These are phyloP conservation scores for Vigna unguiculata DNA, from an alignment of 306 rosid genomes.

Conservation along the genomic window DNA sequence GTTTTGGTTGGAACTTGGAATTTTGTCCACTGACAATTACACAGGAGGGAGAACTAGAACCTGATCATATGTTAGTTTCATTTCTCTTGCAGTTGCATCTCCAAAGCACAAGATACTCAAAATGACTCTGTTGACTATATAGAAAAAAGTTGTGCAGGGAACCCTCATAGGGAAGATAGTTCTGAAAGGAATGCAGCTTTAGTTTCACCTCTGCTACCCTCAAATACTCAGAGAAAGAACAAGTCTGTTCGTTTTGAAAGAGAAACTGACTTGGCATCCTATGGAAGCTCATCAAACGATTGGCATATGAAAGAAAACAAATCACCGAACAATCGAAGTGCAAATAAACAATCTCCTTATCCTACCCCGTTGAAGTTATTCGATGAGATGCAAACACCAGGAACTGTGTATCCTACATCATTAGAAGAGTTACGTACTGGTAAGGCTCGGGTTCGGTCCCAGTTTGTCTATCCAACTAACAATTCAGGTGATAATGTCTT, in stretches of 20 bases:
- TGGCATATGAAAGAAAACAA: conserved; percentile 46
- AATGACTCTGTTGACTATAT: conserved; percentile 36
- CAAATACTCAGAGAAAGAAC: conserved; percentile 57
- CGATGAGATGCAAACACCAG: conserved; percentile 95
- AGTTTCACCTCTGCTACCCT: conserved; percentile 52
- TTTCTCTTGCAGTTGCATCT: conserved; percentile 47
- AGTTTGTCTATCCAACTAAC: conserved; percentile 63
- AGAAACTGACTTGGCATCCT: conserved; percentile 55
- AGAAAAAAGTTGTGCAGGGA: conserved; percentile 41
- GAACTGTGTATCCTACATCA: conserved; percentile 82
- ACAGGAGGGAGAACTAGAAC: conserved; percentile 12
- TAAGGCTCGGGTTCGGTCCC: conserved; percentile 71
- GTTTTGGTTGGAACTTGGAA: conserved; percentile 7
- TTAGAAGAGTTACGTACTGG: conserved; percentile 57
- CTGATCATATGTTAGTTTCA: conserved; percentile 25
- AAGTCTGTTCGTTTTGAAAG: conserved; percentile 87
- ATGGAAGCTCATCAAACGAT: conserved; percentile 60
- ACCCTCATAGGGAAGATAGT: conserved; percentile 31
- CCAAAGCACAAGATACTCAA: conserved; percentile 41
- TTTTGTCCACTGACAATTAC: conserved; percentile 13
- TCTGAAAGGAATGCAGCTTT: conserved; percentile 51
- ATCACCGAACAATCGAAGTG: conserved; percentile 60
- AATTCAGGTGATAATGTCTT: conserved; percentile 56
- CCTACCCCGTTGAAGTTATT: conserved; percentile 85
- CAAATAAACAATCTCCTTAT: conserved; percentile 62